Base-by-base conservation (phyloP, 2,329 filamentous ascomycete species). In the Zymoseptoria pseudotritici region DNA sequence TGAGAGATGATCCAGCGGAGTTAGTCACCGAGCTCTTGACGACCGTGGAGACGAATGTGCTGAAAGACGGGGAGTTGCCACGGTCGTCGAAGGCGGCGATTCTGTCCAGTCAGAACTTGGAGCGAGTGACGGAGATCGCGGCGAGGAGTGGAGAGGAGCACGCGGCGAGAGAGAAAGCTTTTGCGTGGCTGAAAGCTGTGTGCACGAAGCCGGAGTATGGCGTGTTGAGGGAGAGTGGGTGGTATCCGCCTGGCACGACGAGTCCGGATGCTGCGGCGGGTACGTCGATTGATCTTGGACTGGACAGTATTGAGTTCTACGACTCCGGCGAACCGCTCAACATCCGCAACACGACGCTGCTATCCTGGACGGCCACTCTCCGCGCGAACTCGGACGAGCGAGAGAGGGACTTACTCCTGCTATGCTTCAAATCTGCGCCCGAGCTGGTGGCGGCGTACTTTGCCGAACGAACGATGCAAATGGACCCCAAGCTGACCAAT, bases 381-480 rank as follows among this genome's bases (percentile, higher is more conserved):
- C 86, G 90, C 6, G 93, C 94, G 6, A 93, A 95, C 80, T 87
- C 89, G 29, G 91, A 86, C 74, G 81, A 84, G 36, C 83, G 88
- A 62, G 92, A 99, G 70, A 89, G 87, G 66, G 88, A 96, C 67
- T 82, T 99, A 9, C 76, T 96, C 1, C 78, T 93, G 4, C 81
- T 86, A 3, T 91, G 96, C 36, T 96, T 99, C 71, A 81, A 80
- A 63, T 84, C 84, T 7, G 90, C 88, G 0, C 93, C 95, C 0
- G 94, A 97, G 74, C 81, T 97, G 2, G 84, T 96, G 1, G 88
- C 91, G 51, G 86, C 91, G 69, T 99, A 95, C 73, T 97, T 96
- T 70, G 80, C 86, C 51, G 92, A 91, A 70, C 86, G 83, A 61
- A 84, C 87, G 22, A 94, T 97, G 69, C 85, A 87, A 0, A 91